Conservation (phyloP, 83 land plant genomes). For the Thuja plicata region DNA sequence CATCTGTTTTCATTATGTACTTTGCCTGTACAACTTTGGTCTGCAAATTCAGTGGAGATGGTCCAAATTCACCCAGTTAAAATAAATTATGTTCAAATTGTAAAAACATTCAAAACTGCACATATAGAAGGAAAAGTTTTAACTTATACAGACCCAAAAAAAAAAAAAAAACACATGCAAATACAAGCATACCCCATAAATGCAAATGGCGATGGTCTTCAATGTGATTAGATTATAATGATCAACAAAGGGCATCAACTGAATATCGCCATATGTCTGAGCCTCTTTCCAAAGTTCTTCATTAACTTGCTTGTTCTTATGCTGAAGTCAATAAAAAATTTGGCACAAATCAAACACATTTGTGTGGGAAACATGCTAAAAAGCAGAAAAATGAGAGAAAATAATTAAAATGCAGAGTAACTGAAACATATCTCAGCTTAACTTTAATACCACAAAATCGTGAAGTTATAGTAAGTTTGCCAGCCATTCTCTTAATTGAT, state of each 20-base stretch:
- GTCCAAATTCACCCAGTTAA: not conserved
- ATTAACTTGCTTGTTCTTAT: constrained; percentile 76
- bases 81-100: not conserved
- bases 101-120: not conserved
- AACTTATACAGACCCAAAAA: not conserved
- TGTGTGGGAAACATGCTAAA: not conserved
- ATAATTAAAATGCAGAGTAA: not conserved
- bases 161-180: not conserved
- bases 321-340: constrained; percentile 37
- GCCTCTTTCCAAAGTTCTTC: constrained; percentile 87
- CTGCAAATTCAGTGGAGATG: constrained; percentile 36
- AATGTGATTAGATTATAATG: constrained; percentile 79
- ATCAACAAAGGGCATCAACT: constrained; percentile 93
- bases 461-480: not conserved
- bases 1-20: constrained; percentile 93
- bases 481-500: not conserved
- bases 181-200: constrained; percentile 63
- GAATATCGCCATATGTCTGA: constrained; percentile 82
- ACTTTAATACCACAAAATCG: not conserved
- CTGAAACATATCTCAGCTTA: not conserved
- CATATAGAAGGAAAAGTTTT: constrained; percentile 2
- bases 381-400: not conserved
- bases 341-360: not conserved
- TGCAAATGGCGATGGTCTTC: constrained; percentile 86
- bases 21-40: constrained; percentile 65